These are phyloP conservation scores for Fusarium heterosporum DNA, from an alignment of 2,329 filamentous ascomycete species.

Conservation along the genomic window DNA sequence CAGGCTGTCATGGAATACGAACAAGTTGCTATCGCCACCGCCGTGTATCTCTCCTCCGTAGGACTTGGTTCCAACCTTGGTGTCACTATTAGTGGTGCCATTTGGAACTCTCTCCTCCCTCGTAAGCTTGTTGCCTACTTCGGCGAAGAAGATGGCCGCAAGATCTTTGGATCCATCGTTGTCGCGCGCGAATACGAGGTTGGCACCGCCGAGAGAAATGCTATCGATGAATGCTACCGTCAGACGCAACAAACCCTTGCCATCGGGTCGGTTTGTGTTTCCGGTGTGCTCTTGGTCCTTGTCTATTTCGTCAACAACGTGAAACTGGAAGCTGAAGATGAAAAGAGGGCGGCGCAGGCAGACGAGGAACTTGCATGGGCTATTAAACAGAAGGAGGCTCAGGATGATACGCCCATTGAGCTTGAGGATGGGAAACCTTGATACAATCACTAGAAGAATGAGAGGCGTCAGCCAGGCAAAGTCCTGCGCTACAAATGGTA, in stretches of 20 bases:
- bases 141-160: slow-evolving; percentile 7
- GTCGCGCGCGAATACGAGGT: slow-evolving; percentile 20
- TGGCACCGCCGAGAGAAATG: slow-evolving; percentile 15
- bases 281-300: slow-evolving; percentile 6
- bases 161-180: slow-evolving; percentile 32
- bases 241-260: slow-evolving; percentile 35
- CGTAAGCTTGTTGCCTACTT: slow-evolving; percentile 23
- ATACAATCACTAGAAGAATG: too few relatives aligned
- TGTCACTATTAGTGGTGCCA: slow-evolving; percentile 28
- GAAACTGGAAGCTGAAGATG: slow-evolving; percentile 27
- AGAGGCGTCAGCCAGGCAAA: too few relatives aligned
- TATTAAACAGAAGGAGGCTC: slow-evolving; percentile 23
- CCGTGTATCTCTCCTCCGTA: slow-evolving; percentile 29
- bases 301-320: slow-evolving; percentile 20
- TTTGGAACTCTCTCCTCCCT: slow-evolving; percentile 36
- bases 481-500: too few relatives aligned
- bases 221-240: slow-evolving; percentile 24
- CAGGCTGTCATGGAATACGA: slow-evolving; percentile 31
- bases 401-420: neutral
- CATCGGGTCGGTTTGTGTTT: slow-evolving; percentile 31
- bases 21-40: slow-evolving; percentile 30
- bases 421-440: neutral
- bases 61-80: slow-evolving; percentile 36
- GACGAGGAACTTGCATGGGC: slow-evolving; percentile 37
- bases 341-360: slow-evolving; percentile 25